Evolutionary conservation across 108 stramenopile genomes (phyloP).

Genomic region (Cyclostephanos invisitatus): DNA sequence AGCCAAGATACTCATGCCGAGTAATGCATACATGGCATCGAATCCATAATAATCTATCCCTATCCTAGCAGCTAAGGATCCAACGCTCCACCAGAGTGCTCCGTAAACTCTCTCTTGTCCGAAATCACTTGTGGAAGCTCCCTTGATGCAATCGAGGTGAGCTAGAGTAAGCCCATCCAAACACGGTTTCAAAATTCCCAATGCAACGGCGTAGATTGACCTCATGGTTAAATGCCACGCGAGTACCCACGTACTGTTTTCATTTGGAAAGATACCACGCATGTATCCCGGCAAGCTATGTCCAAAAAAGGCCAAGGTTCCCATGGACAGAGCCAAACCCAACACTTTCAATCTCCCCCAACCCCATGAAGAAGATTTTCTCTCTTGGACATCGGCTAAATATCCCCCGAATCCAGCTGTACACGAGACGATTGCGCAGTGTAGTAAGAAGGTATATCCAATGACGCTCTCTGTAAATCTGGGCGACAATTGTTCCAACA

Average conservation of each 20-base stretch:
- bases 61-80: conserved; percentile 46
- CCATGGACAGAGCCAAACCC: conserved; percentile 13
- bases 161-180: conserved; percentile 28
- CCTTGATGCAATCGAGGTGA: conserved; percentile 23
- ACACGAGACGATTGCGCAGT: conserved; percentile 26
- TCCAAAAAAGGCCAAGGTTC: conserved; percentile 31
- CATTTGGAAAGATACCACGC: background rate
- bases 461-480: conserved; percentile 30
- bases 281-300: conserved; percentile 20
- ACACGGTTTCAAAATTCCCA: conserved; percentile 22
- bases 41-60: conserved; percentile 57
- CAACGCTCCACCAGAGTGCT: conserved; percentile 60
- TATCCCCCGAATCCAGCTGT: conserved; percentile 32
- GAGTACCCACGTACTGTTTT: conserved; percentile 7
- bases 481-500: conserved; percentile 26
- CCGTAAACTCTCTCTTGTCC: conserved; percentile 47
- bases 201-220: conserved; percentile 25
- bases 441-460: conserved; percentile 16
- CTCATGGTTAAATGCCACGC: conserved; percentile 33
- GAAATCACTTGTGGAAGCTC: conserved; percentile 21
- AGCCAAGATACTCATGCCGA: conserved; percentile 20
- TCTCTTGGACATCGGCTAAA: conserved; percentile 23
- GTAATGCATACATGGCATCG: conserved; percentile 38
- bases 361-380: conserved; percentile 27
- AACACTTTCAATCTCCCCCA: conserved; percentile 27